Evolutionary conservation across 176 grass and related monocot genomes (phyloP), one percentile per base, ranked within the genome.

Genomic region (Cenchrus fungigraminus): DNA sequence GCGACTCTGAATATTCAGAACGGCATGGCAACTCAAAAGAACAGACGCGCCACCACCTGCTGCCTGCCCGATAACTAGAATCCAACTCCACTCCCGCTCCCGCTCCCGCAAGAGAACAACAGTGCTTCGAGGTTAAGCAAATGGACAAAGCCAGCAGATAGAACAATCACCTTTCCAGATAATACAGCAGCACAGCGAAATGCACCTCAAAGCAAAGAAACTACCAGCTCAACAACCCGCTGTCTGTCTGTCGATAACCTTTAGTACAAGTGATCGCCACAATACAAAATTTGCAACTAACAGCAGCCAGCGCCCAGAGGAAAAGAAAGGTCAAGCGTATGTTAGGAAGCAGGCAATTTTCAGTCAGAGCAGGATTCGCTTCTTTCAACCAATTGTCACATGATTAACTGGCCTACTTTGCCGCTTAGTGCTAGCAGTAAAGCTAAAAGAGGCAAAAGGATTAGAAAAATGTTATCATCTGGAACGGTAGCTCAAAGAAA

Each of bases 271-370:
- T 12, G 57, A 82, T 51, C 73, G 55, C 20, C 52, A 25, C 19
- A 74, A 87, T 49, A 87, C 19, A 62, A 80, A 79, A 75, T 65
- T 71, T 49, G 53, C 76, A 84, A 55, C 54, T 45, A 45, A 12
- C 4, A 81, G 46, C 71, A 28, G 8, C 0, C 71, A 28, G 8
- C 0, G 34, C 8, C 55, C 9, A 56, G 72, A 64, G 71, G 37
- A 70, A 44, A 86, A 78, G 54, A 32, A 63, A 32, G 28, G 59
- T 78, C 65, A 59, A 59, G 4, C 79, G 11, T 57, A 70, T 9
- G 49, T 58, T 59, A 71, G 50, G 55, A 82, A 82, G 73, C 79
- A 34, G 14, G 47, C 6, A 49, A 57, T 58, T 51, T 37, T 37
- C 76, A 6, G 47, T 31, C 66, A 32, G 29, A 59, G 73, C 68